Evolutionary conservation across 768 basidiomycete genomes (phyloP).

Genomic region (Tulasnella sp.): DNA sequence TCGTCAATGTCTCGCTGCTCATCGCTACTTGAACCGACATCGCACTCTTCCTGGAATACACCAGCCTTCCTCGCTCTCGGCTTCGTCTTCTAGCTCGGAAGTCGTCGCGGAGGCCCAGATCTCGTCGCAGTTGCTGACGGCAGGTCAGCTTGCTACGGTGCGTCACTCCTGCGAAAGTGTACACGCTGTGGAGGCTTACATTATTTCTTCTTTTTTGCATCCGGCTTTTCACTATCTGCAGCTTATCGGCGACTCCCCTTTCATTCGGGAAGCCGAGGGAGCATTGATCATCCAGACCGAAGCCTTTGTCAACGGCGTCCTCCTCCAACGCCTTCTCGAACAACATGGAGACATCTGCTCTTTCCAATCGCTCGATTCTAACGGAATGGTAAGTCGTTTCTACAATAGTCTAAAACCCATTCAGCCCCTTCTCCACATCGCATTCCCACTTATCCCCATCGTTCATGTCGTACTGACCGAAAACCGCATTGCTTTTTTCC

Average conservation of each 20-base stretch:
- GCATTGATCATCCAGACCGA: conserved; percentile 40
- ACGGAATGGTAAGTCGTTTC: conserved; percentile 3
- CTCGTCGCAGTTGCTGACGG: neutral
- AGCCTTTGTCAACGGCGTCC: conserved; percentile 17
- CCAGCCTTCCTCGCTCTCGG: neutral
- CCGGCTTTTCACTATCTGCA: conserved; percentile 20
- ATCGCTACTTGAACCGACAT: neutral
- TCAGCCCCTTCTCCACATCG: neutral
- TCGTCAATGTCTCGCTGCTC: conserved; percentile 7
- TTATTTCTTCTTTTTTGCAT: conserved; percentile 26
- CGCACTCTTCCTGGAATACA: neutral
- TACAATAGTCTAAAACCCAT: neutral
- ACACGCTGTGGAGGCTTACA: no score
- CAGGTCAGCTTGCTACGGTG: neutral
- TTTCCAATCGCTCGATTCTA: conserved; percentile 16
- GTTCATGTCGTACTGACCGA: no score
- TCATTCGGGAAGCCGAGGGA: conserved; percentile 42
- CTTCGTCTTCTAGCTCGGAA: no score
- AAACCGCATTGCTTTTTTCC: no score
- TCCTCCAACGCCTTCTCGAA: conserved; percentile 23
- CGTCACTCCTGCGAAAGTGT: no score
- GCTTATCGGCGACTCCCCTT: conserved; percentile 44
- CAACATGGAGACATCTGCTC: conserved; percentile 27
- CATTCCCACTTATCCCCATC: no score
- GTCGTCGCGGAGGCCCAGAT: no score